Evolutionary conservation across 192 early-diverging fungal species (phyloP), one percentile per base, ranked within the genome.

Genomic region (Coemansia sp.): DNA sequence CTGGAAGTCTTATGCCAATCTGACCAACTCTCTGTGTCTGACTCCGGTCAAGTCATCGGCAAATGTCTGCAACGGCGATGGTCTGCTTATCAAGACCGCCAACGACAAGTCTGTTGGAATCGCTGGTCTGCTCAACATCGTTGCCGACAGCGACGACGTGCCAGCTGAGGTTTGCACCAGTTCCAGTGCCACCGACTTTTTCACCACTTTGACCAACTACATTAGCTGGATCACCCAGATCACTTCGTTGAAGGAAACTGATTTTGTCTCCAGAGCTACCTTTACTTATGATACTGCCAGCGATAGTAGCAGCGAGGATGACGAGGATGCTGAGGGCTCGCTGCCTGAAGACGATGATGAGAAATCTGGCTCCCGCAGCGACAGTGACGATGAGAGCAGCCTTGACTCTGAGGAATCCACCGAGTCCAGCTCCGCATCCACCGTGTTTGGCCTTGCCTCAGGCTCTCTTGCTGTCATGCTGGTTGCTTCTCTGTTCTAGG

Each of bases 181-280:
- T 1, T 25, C 38, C 0, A 73, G 78, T 25, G 69, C 36, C 3
- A 60, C 57, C 12, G 78, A 81, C 33, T 81, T 60, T 28, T 81
- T 81, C 52, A 81, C 78, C n/a, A 81, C 78, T 10, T 75, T 81
- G 25, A 61, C 51, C 67, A 81, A 81, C 73, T 81, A 81, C 33
- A n/a, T 81, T 31, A 33, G 61, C 63, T 81, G 78, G 78, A 56
- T 81, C 48, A 81, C 78, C 16, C 73, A 81, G 60, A 48, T 75
- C 12, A 75, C 78, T 29, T 66, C 78, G 30, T 64, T 81, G 55
- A 64, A 74, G 38, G 54, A 72, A 36, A 38, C 57, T 3, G 70
- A 68, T 56, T 72, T 81, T 72, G 69, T 75, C 49, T 75, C 78
- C 5, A 69, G 66, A 12, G 73, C 69, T 4, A 51, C 61, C 18